Base-by-base conservation (phyloP, 106 monocot species). In the Amphibolis antarctica region DNA sequence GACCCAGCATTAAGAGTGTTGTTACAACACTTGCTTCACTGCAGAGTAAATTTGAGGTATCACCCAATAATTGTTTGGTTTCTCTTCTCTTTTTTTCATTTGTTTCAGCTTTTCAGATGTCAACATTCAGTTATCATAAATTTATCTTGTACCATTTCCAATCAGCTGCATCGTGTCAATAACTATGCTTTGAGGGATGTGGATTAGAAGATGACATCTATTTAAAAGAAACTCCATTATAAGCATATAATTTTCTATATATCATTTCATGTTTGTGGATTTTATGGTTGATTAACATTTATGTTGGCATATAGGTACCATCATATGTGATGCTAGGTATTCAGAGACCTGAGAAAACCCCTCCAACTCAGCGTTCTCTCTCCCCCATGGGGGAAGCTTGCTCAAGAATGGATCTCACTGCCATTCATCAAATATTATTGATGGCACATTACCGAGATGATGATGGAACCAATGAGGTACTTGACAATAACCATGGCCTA, bases 391-490 rank as follows among this genome's bases (percentile, higher is more conserved):
- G 86, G 9, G 90, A 90, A 66, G 96, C 96, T 42, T 98, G 96
- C 61, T 86, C 90, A 11, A 81, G 96, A 69, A 90, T 90, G 82
- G 96, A 98, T 63, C 77, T 98, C 29, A 98, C 90, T 5, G 96
- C 96, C 47, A 91, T 98, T 69, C 96, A 98, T 71, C 82, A 98
- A 53, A 85, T 85, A 59, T 72, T 91, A 59, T 80, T 87, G 9
- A 81, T 54, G 82, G 68, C 78, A 59, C 87, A 91, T 59, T 98
- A 98, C 68, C 82, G 69, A 29, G 96, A 98, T 71, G 96, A 98
- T 60, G 96, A 87, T 77, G 96, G 82, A 71, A 83, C 82, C 15
- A 91, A 85, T 65, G 96, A 98, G 94, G 94, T 96, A 73, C n/a
- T 42, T 36, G 61, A 14, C 30, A 44, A 42, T 42, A 22, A 4